A percentile compares a stretch with the other conserved stretches of the same genome.
phyloP scores from a whole-genome alignment of 192 early-diverging fungal genomes.

The Rhizoclosmatium globosum region DNA sequence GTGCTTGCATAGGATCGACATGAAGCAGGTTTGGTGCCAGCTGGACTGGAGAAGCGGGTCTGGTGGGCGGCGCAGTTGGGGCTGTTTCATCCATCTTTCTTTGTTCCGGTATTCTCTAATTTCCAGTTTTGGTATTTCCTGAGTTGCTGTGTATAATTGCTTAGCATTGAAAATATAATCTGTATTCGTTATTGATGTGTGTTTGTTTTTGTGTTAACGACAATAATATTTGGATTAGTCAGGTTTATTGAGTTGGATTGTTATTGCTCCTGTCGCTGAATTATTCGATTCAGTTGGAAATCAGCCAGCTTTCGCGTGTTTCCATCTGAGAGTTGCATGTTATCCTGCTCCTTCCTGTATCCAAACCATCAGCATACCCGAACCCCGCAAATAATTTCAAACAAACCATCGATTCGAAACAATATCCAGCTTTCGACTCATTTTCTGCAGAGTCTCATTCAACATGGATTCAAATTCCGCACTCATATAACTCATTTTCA shows the following conservation, averaged over 20 bases:
- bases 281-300: conserved; percentile 55
- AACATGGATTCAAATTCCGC: conserved; percentile 69
- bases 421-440: conserved; percentile 61
- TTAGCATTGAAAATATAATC: background rate
- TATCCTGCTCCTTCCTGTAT: conserved; percentile 59
- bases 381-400: background rate
- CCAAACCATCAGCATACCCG: background rate
- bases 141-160: background rate
- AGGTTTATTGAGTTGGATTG: background rate
- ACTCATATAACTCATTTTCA: conserved; percentile 70
- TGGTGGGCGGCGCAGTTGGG: too few species aligned
- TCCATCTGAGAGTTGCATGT: conserved; percentile 56
- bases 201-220: background rate
- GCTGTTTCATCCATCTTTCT: too few species aligned
- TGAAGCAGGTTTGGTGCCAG: too few species aligned
- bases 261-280: conserved; percentile 27
- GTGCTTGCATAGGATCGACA: too few species aligned
- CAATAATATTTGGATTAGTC: too few species aligned
- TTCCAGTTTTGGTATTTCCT: too few species aligned
- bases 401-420: conserved; percentile 52
- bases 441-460: conserved; percentile 65
- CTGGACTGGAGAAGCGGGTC: too few species aligned
- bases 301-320: conserved; percentile 57
- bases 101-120: too few species aligned
- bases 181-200: background rate